Evolutionary conservation across 257 asterid genomes (phyloP).

Genomic region (Primulina huaijiensis): DNA sequence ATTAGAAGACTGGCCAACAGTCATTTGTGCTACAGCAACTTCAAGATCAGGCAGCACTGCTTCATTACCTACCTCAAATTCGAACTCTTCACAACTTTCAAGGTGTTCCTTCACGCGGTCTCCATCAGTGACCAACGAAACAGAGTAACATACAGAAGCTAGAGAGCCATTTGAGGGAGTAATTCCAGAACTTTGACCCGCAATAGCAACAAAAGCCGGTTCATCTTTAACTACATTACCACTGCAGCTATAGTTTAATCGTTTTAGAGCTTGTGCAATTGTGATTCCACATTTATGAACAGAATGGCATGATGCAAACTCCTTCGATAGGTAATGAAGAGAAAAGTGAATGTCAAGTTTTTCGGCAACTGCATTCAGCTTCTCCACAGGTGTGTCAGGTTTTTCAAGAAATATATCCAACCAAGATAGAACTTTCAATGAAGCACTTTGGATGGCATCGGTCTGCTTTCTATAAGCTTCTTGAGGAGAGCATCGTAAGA

Average conservation of each 20-base stretch:
- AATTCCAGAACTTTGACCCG: constrained; percentile 48
- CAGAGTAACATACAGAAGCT: constrained; percentile 58
- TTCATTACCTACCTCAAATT: constrained; percentile 86
- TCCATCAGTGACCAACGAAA: constrained; percentile 47
- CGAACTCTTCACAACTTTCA: constrained; percentile 84
- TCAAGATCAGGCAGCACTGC: constrained; percentile 66
- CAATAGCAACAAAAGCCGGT: constrained; percentile 28
- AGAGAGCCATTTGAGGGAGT: constrained; percentile 67
- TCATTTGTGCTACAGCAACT: constrained; percentile 63
- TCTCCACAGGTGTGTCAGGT: constrained; percentile 41
- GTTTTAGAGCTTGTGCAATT: constrained; percentile 22
- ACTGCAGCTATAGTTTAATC: constrained; percentile 13
- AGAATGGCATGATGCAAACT: constrained; percentile 43
- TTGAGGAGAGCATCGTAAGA: constrained; percentile 63
- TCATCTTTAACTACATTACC: constrained; percentile 26
- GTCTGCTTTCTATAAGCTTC: constrained; percentile 61
- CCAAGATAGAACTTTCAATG: constrained; percentile 74
- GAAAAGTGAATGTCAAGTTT: constrained; percentile 52
- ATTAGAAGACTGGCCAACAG: constrained; percentile 70
- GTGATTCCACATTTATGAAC: constrained; percentile 39
- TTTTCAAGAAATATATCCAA: constrained; percentile 53
- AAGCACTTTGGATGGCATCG: constrained; percentile 65
- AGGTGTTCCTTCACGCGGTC: constrained; percentile 54
- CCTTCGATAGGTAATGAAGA: constrained; percentile 40
- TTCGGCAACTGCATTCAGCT: constrained; percentile 44